A percentile compares a stretch with the other conserved stretches of the same genome.
phyloP scores from a whole-genome alignment of 768 basidiomycete species.

The Roridomyces roridus region DNA sequence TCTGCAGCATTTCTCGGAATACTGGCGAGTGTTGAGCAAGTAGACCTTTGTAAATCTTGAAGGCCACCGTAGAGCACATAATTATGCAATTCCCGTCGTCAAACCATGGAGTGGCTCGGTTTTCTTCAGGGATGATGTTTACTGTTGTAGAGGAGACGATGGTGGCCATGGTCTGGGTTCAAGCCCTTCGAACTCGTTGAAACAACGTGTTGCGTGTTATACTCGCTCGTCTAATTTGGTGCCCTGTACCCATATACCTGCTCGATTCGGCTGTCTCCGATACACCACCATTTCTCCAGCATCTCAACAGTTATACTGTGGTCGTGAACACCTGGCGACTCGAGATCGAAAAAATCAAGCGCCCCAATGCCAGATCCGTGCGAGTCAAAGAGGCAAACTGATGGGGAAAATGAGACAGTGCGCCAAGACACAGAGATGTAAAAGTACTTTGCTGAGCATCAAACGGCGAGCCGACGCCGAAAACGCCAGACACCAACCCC shows the following conservation, averaged over 20 bases:
- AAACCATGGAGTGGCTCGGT: conserved; percentile 19
- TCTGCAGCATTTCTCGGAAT: conserved; percentile 30
- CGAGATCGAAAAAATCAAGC: conserved; percentile 73
- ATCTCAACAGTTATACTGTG: conserved; percentile 48
- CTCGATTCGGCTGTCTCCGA: conserved; percentile 71
- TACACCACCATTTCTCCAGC: conserved; percentile 92
- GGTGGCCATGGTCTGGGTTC: conserved; percentile 19
- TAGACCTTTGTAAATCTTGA: conserved; percentile 30
- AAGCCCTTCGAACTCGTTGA: conserved; percentile 3
- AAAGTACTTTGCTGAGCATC: conserved; percentile 79
- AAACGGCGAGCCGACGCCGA: conserved; percentile 67
- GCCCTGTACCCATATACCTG: conserved; percentile 81
- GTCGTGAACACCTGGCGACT: conserved; percentile 20
- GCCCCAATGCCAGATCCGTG: conserved; percentile 56
- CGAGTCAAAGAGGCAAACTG: conserved; percentile 57
- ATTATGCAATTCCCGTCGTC: conserved; percentile 20
- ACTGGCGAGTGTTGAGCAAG: conserved; percentile 31
- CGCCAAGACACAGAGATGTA: background rate
- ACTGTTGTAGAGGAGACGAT: conserved; percentile 22
- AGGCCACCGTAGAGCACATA: conserved; percentile 10
- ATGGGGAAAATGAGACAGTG: conserved; percentile 2
- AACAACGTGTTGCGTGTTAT: conserved; percentile 15
- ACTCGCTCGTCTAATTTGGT: conserved; percentile 13
- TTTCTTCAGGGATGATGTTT: conserved; percentile 20
- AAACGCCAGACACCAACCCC: conserved; percentile 53